phyloP scores from a whole-genome alignment of 257 asterid genomes.

The Penstemon eatonii region DNA sequence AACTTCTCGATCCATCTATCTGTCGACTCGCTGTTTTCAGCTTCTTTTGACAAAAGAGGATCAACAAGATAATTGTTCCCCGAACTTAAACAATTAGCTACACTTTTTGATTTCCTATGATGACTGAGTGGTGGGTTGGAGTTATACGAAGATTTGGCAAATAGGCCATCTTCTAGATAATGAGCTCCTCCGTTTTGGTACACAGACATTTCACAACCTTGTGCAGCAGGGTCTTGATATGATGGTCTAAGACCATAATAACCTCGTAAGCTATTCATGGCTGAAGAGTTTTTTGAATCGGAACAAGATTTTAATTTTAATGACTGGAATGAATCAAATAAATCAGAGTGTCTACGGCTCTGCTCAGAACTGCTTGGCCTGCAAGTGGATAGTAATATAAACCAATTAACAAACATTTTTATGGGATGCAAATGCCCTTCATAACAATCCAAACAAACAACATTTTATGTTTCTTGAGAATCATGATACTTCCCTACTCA shows the following conservation, averaged over 20 bases:
- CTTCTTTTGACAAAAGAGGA: conserved; percentile 39
- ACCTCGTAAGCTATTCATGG: conserved; percentile 73
- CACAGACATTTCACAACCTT: conserved; percentile 58
- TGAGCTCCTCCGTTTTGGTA: conserved; percentile 52
- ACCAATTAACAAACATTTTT: not conserved
- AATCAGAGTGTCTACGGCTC: conserved; percentile 57
- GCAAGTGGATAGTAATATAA: conserved; percentile 28
- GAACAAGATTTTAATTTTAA: conserved; percentile 59
- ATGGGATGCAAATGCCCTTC: no score
- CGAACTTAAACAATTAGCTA: conserved; percentile 51
- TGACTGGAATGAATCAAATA: conserved; percentile 81
- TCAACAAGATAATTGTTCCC: conserved; percentile 43
- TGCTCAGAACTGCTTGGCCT: conserved; percentile 66
- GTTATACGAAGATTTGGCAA: conserved; percentile 33
- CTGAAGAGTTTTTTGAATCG: conserved; percentile 54
- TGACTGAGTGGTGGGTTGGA: conserved; percentile 53
- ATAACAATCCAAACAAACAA: no score
- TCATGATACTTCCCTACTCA: no score
- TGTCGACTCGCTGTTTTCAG: conserved; percentile 33
- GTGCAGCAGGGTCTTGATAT: conserved; percentile 37
- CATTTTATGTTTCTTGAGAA: no score
- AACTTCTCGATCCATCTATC: conserved; percentile 61
- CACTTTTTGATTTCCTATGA: conserved; percentile 70
- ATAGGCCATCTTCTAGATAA: conserved; percentile 49
- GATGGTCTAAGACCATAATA: conserved; percentile 57